Evolutionary conservation across 371 early-diverging fungal species (phyloP).

Genomic region (Nosema bombycis): DNA sequence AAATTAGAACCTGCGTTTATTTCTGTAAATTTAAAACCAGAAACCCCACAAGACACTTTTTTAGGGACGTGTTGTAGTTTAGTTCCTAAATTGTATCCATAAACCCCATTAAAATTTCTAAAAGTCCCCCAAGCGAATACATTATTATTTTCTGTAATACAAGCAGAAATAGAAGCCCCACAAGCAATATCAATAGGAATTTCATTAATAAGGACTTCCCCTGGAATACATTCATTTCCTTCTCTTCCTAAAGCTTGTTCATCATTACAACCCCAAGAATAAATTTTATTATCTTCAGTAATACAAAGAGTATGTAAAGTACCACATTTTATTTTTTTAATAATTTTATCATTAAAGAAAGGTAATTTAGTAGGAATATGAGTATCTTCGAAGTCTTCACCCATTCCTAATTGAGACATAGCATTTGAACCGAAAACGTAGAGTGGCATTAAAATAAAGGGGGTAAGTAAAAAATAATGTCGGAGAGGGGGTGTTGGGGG

Average conservation of each 20-base stretch:
- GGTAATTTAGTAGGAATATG: conserved; percentile 69
- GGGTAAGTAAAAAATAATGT: neutral
- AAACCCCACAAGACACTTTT: conserved; percentile 70
- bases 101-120: conserved; percentile 69
- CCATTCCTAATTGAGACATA: conserved; percentile 86
- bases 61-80: conserved; percentile 69
- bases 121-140: conserved; percentile 92
- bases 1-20: conserved; percentile 83
- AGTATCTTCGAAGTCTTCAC: conserved; percentile 68
- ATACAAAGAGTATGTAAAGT: conserved; percentile 69
- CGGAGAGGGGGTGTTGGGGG: neutral
- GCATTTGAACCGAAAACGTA: conserved; percentile 86
- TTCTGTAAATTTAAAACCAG: conserved; percentile 78
- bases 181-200: conserved; percentile 76
- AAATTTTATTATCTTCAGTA: conserved; percentile 68
- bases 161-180: conserved; percentile 82
- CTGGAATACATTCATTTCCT: conserved; percentile 68
- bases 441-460: conserved; percentile 66
- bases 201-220: conserved; percentile 59
- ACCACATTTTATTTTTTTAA: conserved; percentile 67
- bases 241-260: conserved; percentile 79
- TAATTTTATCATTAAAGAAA: conserved; percentile 68
- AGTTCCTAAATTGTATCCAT: conserved; percentile 67
- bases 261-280: conserved; percentile 94
- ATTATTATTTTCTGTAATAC: conserved; percentile 73